Evolutionary conservation across 257 asterid species (phyloP).

Genomic region (Rauvolfia tetraphylla): DNA sequence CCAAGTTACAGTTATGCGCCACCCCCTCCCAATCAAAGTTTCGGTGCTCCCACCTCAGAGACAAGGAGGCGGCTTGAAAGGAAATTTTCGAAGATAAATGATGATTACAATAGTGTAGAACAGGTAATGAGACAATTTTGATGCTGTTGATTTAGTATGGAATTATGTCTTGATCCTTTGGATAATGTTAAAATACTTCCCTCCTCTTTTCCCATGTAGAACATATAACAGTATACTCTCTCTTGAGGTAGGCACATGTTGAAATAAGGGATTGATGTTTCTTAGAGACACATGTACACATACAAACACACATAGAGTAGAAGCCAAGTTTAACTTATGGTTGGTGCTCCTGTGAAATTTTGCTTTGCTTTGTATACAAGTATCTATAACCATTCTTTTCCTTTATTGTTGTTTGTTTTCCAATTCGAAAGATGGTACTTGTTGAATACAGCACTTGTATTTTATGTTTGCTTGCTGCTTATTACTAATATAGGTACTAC

Average conservation of each 20-base stretch:
- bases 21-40: conserved; percentile 41
- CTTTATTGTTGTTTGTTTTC: not conserved
- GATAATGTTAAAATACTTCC: not conserved
- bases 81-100: conserved; percentile 83
- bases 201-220: not conserved
- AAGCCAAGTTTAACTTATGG: no score
- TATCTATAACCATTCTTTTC: not conserved
- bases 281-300: not conserved
- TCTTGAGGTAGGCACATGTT: not conserved
- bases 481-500: not conserved
- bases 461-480: not conserved
- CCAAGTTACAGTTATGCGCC: conserved; percentile 50
- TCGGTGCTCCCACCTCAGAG: conserved; percentile 53
- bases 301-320: not conserved
- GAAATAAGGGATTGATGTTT: not conserved
- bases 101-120: conserved; percentile 63
- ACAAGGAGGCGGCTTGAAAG: conserved; percentile 60
- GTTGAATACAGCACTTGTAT: not conserved
- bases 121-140: conserved; percentile 43
- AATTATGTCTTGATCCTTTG: not conserved
- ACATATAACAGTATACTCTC: not conserved
- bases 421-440: not conserved
- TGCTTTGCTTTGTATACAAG: not conserved
- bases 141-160: not conserved
- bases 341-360: not conserved